These are phyloP conservation scores for Medicago truncatula DNA, from an alignment of 306 rosid genomes.

Conservation along the genomic window DNA sequence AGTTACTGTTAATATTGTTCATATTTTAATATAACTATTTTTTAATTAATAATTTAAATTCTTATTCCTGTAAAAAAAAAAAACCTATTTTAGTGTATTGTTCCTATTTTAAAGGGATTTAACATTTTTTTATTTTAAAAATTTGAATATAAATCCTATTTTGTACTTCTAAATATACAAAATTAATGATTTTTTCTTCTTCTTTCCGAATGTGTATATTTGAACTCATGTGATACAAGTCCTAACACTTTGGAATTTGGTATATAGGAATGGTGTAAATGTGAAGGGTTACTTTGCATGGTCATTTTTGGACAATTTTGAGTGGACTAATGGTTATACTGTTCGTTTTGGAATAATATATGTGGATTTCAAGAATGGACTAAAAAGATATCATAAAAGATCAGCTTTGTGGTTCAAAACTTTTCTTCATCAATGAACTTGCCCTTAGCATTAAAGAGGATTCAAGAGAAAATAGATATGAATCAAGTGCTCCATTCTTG, in stretches of 20 bases:
- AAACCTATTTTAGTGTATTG: no score
- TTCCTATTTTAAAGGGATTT: no score
- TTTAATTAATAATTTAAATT: no score
- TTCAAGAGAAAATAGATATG: not conserved
- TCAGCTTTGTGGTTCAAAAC: constrained; percentile 67
- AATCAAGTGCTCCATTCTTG: constrained; percentile 12
- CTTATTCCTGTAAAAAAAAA: no score
- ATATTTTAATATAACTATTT: no score
- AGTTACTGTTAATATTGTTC: no score
- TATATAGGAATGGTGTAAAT: constrained; percentile 55
- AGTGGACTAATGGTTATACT: constrained; percentile 59
- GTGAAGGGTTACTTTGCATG: constrained; percentile 72
- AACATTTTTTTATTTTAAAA: no score
- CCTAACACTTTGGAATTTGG: constrained; percentile 27
- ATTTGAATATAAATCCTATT: no score
- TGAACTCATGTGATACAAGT: not conserved
- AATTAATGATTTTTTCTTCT: no score
- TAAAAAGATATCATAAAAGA: constrained; percentile 56
- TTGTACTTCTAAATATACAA: no score
- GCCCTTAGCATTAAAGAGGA: not conserved
- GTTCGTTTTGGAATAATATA: constrained; percentile 63
- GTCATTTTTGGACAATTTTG: constrained; percentile 73
- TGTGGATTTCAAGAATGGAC: constrained; percentile 59
- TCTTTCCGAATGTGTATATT: not conserved
- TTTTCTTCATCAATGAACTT: constrained; percentile 51